Percentiles rank a stretch among this genome's conserved stretches.
phyloP scores from a whole-genome alignment of 2,329 filamentous ascomycete species.

The Neonectria sp. region DNA sequence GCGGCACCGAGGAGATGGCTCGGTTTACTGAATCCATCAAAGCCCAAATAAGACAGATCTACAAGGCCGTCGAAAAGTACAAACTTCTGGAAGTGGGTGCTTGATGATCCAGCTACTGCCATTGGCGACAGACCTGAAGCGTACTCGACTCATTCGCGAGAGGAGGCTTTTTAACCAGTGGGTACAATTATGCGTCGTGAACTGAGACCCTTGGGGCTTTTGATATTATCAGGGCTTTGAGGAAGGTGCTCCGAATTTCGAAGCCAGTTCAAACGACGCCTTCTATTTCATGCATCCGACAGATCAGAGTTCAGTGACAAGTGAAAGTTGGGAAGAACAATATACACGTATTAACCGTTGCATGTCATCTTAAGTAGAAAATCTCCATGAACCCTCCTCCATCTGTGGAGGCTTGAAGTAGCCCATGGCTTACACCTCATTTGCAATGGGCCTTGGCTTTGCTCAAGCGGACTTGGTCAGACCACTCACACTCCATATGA shows the following conservation, averaged over 20 bases:
- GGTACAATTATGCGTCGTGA: conserved; percentile 32
- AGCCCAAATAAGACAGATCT: conserved; percentile 32
- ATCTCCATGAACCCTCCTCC: too few species aligned
- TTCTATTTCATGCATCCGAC: too few species aligned
- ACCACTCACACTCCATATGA: too few species aligned
- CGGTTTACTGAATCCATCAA: conserved; percentile 32
- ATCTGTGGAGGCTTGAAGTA: too few species aligned
- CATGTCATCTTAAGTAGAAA: too few species aligned
- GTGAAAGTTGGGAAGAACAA: too few species aligned
- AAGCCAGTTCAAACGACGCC: background rate
- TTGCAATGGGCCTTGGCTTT: too few species aligned
- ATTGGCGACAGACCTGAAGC: conserved; percentile 13
- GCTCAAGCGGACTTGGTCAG: too few species aligned
- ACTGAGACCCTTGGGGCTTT: conserved; percentile 39
- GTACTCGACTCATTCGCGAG: conserved; percentile 21
- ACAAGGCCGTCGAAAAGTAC: conserved; percentile 26
- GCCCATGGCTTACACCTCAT: too few species aligned
- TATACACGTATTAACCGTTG: too few species aligned
- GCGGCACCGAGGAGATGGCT: background rate
- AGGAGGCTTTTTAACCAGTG: conserved; percentile 36
- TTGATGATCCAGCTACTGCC: conserved; percentile 16
- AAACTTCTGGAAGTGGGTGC: conserved; percentile 43
- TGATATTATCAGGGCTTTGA: background rate
- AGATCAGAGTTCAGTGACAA: too few species aligned
- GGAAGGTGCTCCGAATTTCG: background rate